These are phyloP conservation scores for Saccharomycopsis sp. DNA, from an alignment of 805 yeast genomes.

Conservation along the genomic window DNA sequence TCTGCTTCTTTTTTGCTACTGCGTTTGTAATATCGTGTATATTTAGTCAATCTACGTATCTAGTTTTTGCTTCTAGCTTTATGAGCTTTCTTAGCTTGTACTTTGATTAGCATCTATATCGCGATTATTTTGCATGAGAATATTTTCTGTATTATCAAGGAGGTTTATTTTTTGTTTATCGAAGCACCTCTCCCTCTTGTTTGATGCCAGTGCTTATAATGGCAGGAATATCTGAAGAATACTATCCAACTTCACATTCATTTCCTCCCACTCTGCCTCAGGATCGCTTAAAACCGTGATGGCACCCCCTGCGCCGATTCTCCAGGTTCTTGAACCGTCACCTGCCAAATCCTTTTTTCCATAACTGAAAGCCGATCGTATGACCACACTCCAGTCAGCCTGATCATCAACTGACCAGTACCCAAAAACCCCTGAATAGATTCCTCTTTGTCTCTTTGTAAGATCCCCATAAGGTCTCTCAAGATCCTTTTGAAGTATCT, in stretches of 20 bases:
- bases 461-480: slow-evolving; percentile 23
- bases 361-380: slow-evolving; percentile 74
- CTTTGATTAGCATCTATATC: too few relatives aligned
- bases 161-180: too few relatives aligned
- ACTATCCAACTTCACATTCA: slow-evolving; percentile 72
- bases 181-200: too few relatives aligned
- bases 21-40: not conserved
- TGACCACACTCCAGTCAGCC: slow-evolving; percentile 95
- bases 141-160: too few relatives aligned
- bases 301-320: slow-evolving; percentile 98
- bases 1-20: not conserved
- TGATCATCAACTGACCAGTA: slow-evolving; percentile 85
- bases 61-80: not conserved
- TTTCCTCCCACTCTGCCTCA: slow-evolving; percentile 89
- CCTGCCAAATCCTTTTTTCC: slow-evolving; percentile 33
- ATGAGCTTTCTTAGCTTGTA: not conserved
- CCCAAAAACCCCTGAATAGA: slow-evolving; percentile 93
- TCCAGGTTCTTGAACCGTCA: slow-evolving; percentile 42
- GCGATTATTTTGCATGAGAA: too few relatives aligned
- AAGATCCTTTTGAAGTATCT: slow-evolving; percentile 48
- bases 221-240: slow-evolving; percentile 62
- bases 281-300: slow-evolving; percentile 79
- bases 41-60: not conserved
- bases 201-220: not conserved
- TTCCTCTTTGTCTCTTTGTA: slow-evolving; percentile 52